phyloP scores from a whole-genome alignment of 2,329 filamentous ascomycete species.

The Hirsutella thompsonii region DNA sequence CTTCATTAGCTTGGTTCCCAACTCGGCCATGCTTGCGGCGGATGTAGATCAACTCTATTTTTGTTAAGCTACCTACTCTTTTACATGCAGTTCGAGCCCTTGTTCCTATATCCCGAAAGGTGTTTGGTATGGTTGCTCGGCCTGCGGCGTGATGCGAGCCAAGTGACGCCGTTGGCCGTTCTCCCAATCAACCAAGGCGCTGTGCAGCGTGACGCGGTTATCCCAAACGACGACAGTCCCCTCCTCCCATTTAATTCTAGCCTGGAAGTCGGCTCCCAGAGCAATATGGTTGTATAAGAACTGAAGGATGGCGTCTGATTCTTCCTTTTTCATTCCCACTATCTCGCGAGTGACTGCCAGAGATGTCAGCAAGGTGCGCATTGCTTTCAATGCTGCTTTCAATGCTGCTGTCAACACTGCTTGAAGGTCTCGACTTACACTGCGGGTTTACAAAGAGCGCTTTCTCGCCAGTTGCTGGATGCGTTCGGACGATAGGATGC shows the following conservation, averaged over 20 bases:
- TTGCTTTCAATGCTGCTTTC: too few relatives aligned
- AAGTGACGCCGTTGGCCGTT: constrained; percentile 66
- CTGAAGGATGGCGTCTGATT: constrained; percentile 62
- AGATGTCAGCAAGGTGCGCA: neutral
- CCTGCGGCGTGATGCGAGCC: constrained; percentile 72
- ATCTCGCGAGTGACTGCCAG: constrained; percentile 61
- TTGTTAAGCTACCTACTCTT: too few relatives aligned
- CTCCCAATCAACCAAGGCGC: constrained; percentile 71
- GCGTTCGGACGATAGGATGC: constrained; percentile 70
- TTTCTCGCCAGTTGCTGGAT: constrained; percentile 75
- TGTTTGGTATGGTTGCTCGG: constrained; percentile 65
- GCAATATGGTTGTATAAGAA: constrained; percentile 50
- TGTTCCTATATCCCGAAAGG: too few relatives aligned
- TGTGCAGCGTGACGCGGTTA: constrained; percentile 68
- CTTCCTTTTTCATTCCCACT: constrained; percentile 75
- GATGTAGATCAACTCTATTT: too few relatives aligned
- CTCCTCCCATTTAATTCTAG: constrained; percentile 62
- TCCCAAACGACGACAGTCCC: constrained; percentile 83
- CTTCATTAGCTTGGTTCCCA: too few relatives aligned
- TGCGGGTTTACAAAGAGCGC: constrained; percentile 73
- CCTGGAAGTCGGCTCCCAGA: constrained; percentile 52
- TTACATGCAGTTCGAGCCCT: too few relatives aligned
- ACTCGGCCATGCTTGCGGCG: too few relatives aligned
- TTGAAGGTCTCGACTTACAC: constrained; percentile 38
- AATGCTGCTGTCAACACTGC: too few relatives aligned